Percentiles rank a stretch among this genome's conserved stretches.
phyloP scores from a whole-genome alignment of 2,329 filamentous ascomycete species.

The Epichloe typhina region DNA sequence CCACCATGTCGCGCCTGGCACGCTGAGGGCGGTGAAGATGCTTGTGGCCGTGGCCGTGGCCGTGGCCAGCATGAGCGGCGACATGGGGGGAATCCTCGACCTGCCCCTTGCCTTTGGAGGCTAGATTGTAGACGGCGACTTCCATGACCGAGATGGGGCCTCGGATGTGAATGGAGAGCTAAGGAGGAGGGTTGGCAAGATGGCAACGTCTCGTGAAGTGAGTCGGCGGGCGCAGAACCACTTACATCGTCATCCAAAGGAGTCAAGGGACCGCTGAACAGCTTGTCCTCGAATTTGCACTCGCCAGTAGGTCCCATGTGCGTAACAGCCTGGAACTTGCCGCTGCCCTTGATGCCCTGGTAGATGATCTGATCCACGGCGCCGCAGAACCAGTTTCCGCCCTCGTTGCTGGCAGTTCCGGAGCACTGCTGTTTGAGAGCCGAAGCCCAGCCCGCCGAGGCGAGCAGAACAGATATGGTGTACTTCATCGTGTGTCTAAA shows the following conservation, averaged over 20 bases:
- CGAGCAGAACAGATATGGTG: slow-evolving; percentile 14
- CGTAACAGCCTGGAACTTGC: slow-evolving; percentile 51
- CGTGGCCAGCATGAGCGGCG: slow-evolving; percentile 15
- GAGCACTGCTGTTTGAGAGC: slow-evolving; percentile 23
- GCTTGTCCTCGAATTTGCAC: slow-evolving; percentile 38
- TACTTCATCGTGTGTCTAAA: slow-evolving; percentile 18
- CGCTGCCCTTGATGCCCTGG: slow-evolving; percentile 42
- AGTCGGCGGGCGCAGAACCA: slow-evolving; percentile 1
- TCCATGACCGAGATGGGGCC: slow-evolving; percentile 55
- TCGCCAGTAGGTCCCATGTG: slow-evolving; percentile 41
- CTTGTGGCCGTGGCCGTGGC: slow-evolving; percentile 34
- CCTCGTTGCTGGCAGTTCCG: slow-evolving; percentile 21
- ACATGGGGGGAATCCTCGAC: neutral
- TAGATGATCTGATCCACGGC: slow-evolving; percentile 56
- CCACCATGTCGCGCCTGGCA: slow-evolving; percentile 39
- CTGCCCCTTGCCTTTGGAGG: slow-evolving; percentile 17
- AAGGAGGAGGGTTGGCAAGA: slow-evolving; percentile 1
- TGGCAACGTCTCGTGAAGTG: neutral
- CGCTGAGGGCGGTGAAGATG: slow-evolving; percentile 29
- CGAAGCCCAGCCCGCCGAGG: slow-evolving; percentile 16
- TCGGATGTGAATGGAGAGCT: slow-evolving; percentile 62
- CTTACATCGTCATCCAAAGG: slow-evolving; percentile 60
- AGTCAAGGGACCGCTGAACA: slow-evolving; percentile 47
- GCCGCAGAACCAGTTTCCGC: slow-evolving; percentile 54
- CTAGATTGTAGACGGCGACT: slow-evolving; percentile 55